Conservation (phyloP, 2,329 filamentous ascomycete species). For the Bimuria novae-zelandiae region DNA sequence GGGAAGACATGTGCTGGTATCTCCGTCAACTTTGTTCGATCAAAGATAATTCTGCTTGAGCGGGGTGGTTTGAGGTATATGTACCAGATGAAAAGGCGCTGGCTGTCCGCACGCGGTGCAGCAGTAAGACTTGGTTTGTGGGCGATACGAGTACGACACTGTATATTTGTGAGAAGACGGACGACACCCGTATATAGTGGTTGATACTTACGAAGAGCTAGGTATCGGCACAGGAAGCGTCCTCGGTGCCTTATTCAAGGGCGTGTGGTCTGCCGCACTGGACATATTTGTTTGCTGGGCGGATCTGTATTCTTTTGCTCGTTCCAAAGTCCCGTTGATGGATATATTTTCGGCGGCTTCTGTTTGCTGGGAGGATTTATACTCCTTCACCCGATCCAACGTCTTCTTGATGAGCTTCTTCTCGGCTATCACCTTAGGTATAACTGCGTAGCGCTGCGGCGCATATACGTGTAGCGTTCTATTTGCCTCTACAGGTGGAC, state of each 20-base stretch:
- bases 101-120: conserved; percentile 76
- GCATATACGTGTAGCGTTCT: not conserved
- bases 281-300: conserved; percentile 34
- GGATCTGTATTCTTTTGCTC: not conserved
- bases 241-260: conserved; percentile 40
- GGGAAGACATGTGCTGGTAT: conserved; percentile 90
- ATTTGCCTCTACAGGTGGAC: not conserved
- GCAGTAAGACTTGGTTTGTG: conserved; percentile 81
- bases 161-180: not conserved
- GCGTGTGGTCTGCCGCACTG: conserved; percentile 37
- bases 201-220: conserved; percentile 61
- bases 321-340: not conserved
- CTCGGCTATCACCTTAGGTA: not conserved
- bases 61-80: not conserved
- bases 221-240: conserved; percentile 59
- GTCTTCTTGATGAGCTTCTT: not conserved
- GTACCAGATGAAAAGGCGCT: not conserved
- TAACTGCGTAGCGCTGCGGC: not conserved
- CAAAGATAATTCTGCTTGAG: conserved; percentile 65
- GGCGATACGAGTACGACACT: conserved; percentile 87
- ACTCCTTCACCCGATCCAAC: not conserved
- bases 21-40: conserved; percentile 63
- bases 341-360: not conserved
- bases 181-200: not conserved
- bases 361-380: not conserved